Base-by-base conservation (phyloP, 495 filamentous ascomycete species). In the Xylaria cubensis region DNA sequence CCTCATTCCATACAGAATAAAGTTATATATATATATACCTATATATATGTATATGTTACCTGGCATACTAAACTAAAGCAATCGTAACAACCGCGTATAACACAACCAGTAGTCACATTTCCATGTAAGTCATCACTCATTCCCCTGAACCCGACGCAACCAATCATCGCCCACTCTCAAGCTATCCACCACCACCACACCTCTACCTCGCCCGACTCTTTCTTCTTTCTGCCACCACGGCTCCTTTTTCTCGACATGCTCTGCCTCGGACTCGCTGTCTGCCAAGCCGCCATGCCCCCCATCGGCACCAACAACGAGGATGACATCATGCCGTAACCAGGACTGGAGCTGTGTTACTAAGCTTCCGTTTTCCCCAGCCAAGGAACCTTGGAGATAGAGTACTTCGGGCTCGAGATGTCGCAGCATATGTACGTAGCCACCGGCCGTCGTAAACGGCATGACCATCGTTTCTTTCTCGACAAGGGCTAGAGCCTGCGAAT, bases 401-500 rank as follows among this genome's bases (percentile, higher is more conserved):
- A 94, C 84, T 70, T 94, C 91, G 3, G 94, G 94, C 21, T 89
- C 88, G 19, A 98, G 84, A 75, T 97, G 93, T 50, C 92, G 91
- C 50, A 97, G 85, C 67, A 98, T 92, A 78, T 95, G 92, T 15
- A 94, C 85, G 76, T 93, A 92, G 55, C 93, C 93, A 24, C 87
- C 89, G 32, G 85, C 81, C 6, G 93, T 92, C 15, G 91, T 95
- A 80, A 97, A 98, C 3, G 93, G 93, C 80, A 98, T 88, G 69
- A 98, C 90, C 88, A 93, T 92, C 70, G 84, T 92, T 13, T 94
- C 91, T 73, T 93, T 94, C 70, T 94, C 90, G 3, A 97, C 94
- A 8, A 97, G 86, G 1, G 86, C 80, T 59, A 91, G 85, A 2
- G 93, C 93, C 78, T 96, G 91, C 2, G 87, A 86, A 80, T 94